Evolutionary conservation across 1,139 yeast species (phyloP), one percentile per base, ranked within the genome.

Genomic region (Ogataea hybrid): DNA sequence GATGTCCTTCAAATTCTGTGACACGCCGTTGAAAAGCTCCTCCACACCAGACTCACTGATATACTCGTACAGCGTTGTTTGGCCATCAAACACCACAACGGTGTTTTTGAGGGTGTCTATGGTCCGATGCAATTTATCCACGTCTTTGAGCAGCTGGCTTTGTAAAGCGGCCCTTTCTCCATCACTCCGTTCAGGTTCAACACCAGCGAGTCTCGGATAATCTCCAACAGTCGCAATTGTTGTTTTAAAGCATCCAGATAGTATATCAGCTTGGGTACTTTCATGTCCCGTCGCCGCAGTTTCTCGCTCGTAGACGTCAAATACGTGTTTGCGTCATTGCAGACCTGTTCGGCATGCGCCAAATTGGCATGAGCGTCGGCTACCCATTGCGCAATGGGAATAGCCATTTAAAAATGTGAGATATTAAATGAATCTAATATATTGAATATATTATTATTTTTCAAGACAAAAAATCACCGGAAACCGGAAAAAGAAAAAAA

Each of bases 1-100:
- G 10, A 50, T 46, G 8, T 44, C 46, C 12, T 35, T 59, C 45
- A 64, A 63, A 37, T 57, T 58, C 40, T 56, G 65, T 28, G 54
- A 48, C 23, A 61, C 53, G 41, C 54, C 64, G 22, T 41, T 49
- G 25, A 62, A 53, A 32, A 73, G 52, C 5, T 61, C 49, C 21
- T 61, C 55, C 3, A 69, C 53, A 25, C 69, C 69, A 5, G 66
- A 69, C 35, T 61, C 68, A 3, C 75, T 69, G 2, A 76, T 71
- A 52, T 72, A 75, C 40, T 72, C 73, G 28, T 67, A 65, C 27
- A 75, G 56, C 7, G 57, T 63, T 6, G 37, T 29, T 16, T 50
- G 42, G 16, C 47, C 35, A 39, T 50, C 38, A 9, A 20, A 21
- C 37, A 56, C 56, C 10, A 52, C 45, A 16, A 37, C 43, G 6